Conservation (phyloP, 345 rosid genomes). For the Linum usitatissimum region DNA sequence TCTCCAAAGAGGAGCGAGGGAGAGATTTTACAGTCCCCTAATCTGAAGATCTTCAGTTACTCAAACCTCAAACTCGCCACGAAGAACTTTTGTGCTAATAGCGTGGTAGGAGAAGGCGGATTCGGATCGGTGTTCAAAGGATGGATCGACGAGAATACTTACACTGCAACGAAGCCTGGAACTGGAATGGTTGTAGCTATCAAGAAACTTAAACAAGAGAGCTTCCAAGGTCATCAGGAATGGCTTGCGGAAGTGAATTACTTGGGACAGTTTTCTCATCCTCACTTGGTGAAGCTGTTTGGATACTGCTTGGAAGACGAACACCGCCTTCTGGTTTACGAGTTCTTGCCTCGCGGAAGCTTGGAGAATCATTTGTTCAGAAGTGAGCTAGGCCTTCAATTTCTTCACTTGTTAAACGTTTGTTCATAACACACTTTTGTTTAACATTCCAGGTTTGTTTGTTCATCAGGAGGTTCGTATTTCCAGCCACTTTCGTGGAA, state of each 20-base stretch:
- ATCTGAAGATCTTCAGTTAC: no score
- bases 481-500: neutral
- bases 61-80: no score
- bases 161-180: neutral
- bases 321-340: neutral
- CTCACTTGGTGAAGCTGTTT: neutral
- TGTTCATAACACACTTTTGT: neutral
- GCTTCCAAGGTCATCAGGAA: neutral
- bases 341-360: neutral
- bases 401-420: neutral
- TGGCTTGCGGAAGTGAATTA: slow-evolving; percentile 1
- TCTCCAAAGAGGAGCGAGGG: no score
- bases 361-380: slow-evolving; percentile 3
- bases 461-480: neutral
- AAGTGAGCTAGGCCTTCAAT: neutral
- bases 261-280: slow-evolving; percentile 1
- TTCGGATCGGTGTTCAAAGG: no score
- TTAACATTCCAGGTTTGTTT: neutral
- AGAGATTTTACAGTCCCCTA: no score
- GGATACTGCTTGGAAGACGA: neutral
- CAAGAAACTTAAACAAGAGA: neutral
- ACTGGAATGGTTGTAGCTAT: neutral
- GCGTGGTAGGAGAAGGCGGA: no score
- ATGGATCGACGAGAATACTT: neutral
- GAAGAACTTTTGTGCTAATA: no score